A percentile compares a stretch with the other conserved stretches of the same genome.
phyloP scores from a whole-genome alignment of 768 basidiomycete genomes.

The Suillus variegatus region DNA sequence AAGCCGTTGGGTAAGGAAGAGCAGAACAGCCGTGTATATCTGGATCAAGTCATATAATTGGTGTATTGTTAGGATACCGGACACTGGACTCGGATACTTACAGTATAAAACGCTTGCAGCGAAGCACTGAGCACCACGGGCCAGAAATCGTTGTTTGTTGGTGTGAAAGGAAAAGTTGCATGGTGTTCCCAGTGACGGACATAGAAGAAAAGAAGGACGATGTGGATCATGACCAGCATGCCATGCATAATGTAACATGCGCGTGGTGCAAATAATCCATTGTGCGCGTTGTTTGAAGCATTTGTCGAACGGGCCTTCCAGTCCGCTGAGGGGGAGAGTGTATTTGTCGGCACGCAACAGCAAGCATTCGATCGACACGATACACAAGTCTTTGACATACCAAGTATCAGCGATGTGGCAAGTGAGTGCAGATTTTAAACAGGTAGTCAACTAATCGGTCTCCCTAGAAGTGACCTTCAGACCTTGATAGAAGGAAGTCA shows the following conservation, averaged over 20 bases:
- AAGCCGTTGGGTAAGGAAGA: conserved; percentile 17
- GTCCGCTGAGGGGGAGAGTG: not conserved
- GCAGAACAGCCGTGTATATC: conserved; percentile 15
- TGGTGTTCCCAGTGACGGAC: conserved; percentile 8
- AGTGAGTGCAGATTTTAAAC: not conserved
- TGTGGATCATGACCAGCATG: not conserved
- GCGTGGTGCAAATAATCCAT: not conserved
- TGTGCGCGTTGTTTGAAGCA: not conserved
- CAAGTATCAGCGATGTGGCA: not conserved
- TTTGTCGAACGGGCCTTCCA: not conserved
- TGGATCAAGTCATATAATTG: not conserved
- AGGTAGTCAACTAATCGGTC: too few relatives aligned
- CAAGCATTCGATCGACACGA: too few relatives aligned
- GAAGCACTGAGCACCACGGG: conserved; percentile 5
- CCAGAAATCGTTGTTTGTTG: not conserved
- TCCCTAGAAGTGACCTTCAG: too few relatives aligned
- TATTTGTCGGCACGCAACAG: not conserved
- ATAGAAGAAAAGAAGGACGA: conserved; percentile 3
- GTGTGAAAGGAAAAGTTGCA: not conserved
- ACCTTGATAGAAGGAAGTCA: not conserved
- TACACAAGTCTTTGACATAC: not conserved
- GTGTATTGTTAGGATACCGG: not conserved
- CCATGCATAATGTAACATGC: not conserved
- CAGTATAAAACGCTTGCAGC: conserved; percentile 11
- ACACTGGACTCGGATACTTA: not conserved